These are phyloP conservation scores for Malus hybrid DNA, from an alignment of 331 rosid genomes.

Conservation along the genomic window DNA sequence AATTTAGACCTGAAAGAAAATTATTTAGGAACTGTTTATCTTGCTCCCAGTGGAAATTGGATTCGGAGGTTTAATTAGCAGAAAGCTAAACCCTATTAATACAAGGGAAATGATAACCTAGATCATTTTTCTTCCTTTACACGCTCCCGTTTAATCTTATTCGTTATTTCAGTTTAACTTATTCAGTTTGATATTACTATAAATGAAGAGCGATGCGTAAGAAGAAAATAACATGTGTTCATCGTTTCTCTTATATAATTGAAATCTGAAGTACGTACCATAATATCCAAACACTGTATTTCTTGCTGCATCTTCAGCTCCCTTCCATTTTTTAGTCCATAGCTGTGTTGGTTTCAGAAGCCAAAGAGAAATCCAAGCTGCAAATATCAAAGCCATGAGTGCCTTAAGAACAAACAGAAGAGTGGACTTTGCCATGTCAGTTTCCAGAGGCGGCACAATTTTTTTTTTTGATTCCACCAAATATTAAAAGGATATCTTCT, in stretches of 20 bases:
- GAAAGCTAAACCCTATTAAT: not conserved
- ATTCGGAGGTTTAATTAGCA: not conserved
- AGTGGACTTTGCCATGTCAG: constrained; percentile 43
- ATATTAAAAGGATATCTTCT: not conserved
- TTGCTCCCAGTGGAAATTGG: not conserved
- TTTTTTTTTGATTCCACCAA: constrained; percentile 1
- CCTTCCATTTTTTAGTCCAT: constrained; percentile 72
- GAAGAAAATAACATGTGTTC: too few relatives aligned
- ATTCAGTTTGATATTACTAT: too few relatives aligned
- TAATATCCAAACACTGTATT: constrained; percentile 70
- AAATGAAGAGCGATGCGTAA: too few relatives aligned
- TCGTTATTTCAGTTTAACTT: too few relatives aligned
- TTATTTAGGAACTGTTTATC: not conserved
- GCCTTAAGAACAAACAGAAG: constrained; percentile 35
- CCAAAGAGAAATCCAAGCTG: constrained; percentile 76
- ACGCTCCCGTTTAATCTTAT: not conserved
- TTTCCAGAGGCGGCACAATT: not conserved
- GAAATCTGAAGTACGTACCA: constrained; percentile 34
- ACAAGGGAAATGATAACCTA: too few relatives aligned
- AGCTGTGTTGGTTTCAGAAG: constrained; percentile 69
- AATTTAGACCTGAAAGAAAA: constrained; percentile 56
- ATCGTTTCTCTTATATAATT: not conserved
- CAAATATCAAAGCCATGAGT: constrained; percentile 36
- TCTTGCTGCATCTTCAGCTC: constrained; percentile 53
- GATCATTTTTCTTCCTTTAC: too few relatives aligned